Base-by-base conservation (phyloP, 169 alveolate species). In the Plasmodium sp. region DNA sequence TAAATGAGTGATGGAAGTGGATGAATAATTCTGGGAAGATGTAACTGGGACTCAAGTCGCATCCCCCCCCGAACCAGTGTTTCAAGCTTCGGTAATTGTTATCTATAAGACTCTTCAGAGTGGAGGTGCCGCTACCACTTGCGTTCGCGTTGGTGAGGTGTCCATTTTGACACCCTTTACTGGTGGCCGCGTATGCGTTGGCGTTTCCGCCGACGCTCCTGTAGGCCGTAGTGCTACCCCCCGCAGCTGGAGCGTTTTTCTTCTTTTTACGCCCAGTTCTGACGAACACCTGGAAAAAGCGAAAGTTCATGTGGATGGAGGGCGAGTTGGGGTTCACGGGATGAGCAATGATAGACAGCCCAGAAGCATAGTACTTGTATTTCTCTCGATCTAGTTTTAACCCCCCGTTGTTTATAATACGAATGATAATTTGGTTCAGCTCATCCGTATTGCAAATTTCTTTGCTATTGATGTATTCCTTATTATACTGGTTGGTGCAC, bases 11-110 rank as follows among this genome's bases (percentile, higher is more conserved):
- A 83, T 98, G 99, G 95, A 97, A 98, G 12, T 93, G 84, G 56
- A 83, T 95, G 74, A 97, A 95, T 95, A 97, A 98, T 62, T 96
- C 98, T 79, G 90, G 96, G 84, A 96, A 96, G 36, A 97, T 92
- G 84, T 97, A 98, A 18, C 97, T 94, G 12, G 99, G 99, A 45
- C 98, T 97, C 67, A 98, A 95, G 84, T 98, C 99, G 41, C 98
- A 85, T 39, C 99, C 99, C 0, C 99, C 99, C 18, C 98, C 99
- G 84, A 97, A 98, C 99, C 99, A 98, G 95, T 97, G 97, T 71
- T 94, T 98, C 33, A 94, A 75, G 22, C 96, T 80, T 41, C 90
- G 86, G 67, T 85, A 77, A 36, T 84, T 84, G 7, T 18, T 86
- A n/a, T 39, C 93, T 36, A 84, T 84, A 67, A 71, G 48, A 67